These are phyloP conservation scores for Pseudozyma hubeiensis DNA, from an alignment of 1,284 basidiomycete species.

Conservation along the genomic window DNA sequence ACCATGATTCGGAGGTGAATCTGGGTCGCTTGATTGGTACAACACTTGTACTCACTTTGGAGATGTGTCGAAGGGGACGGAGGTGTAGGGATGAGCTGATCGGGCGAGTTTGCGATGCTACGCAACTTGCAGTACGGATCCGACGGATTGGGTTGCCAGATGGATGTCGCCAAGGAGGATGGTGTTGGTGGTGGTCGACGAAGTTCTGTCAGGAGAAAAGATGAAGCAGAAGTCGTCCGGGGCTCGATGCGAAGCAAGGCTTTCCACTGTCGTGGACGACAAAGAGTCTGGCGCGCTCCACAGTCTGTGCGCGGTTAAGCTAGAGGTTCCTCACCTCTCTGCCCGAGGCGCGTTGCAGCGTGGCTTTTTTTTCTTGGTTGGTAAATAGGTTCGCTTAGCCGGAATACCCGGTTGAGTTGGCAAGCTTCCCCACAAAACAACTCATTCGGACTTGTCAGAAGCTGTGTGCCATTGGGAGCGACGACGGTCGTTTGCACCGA, in stretches of 20 bases:
- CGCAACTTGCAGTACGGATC: neutral
- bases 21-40: too few relatives aligned
- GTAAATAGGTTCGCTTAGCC: conserved; percentile 16
- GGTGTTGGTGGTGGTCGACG: neutral
- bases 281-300: neutral
- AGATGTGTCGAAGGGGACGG: neutral
- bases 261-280: neutral
- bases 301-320: too few relatives aligned
- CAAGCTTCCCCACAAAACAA: conserved; percentile 3
- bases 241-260: too few relatives aligned
- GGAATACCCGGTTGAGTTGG: conserved; percentile 35
- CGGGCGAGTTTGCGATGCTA: neutral
- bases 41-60: neutral
- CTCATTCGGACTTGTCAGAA: neutral
- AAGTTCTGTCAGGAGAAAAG: too few relatives aligned
- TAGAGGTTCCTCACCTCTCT: too few relatives aligned
- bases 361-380: neutral
- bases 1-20: too few relatives aligned
- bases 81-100: neutral
- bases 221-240: too few relatives aligned
- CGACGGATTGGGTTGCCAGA: too few relatives aligned
- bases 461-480: too few relatives aligned
- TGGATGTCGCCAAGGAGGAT: neutral
- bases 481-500: neutral
- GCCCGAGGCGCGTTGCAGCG: conserved; percentile 8